A percentile compares a stretch with the other conserved stretches of the same genome.
Evolutionary conservation across 257 asterid species (phyloP).

Genomic region (Datura wrightii): DNA sequence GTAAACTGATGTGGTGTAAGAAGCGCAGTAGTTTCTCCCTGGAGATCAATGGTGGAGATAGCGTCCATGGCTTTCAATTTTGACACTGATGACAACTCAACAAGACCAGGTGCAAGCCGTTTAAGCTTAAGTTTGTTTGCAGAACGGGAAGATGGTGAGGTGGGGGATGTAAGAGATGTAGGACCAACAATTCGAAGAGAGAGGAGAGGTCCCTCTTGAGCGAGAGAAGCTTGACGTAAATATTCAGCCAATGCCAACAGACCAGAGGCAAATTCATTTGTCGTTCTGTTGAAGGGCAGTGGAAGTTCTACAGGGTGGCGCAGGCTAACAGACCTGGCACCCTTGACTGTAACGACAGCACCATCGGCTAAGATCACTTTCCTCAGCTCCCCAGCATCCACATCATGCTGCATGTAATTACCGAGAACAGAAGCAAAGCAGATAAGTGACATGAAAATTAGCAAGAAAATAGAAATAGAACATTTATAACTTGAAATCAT

Average conservation of each 20-base stretch:
- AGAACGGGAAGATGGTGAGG: constrained; percentile 64
- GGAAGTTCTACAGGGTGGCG: constrained; percentile 90
- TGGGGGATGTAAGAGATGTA: constrained; percentile 80
- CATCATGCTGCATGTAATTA: constrained; percentile 59
- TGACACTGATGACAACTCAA: constrained; percentile 85
- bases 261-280: constrained; percentile 73
- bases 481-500: background rate
- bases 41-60: constrained; percentile 59
- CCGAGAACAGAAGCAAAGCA: background rate
- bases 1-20: constrained; percentile 56
- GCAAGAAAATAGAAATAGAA: background rate
- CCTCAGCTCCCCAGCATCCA: constrained; percentile 82
- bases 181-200: constrained; percentile 96
- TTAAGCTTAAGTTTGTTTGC: constrained; percentile 76
- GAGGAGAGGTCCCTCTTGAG: constrained; percentile 58
- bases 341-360: constrained; percentile 91
- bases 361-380: constrained; percentile 92
- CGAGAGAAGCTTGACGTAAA: constrained; percentile 64
- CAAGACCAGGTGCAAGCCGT: constrained; percentile 97
- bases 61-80: constrained; percentile 51
- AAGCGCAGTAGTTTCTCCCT: constrained; percentile 74
- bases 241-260: constrained; percentile 77
- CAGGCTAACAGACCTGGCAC: constrained; percentile 95
- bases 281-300: constrained; percentile 76
- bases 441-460: constrained; percentile 23